Conservation (phyloP, 2,329 filamentous ascomycete genomes). For the Furcasterigmium sp. region DNA sequence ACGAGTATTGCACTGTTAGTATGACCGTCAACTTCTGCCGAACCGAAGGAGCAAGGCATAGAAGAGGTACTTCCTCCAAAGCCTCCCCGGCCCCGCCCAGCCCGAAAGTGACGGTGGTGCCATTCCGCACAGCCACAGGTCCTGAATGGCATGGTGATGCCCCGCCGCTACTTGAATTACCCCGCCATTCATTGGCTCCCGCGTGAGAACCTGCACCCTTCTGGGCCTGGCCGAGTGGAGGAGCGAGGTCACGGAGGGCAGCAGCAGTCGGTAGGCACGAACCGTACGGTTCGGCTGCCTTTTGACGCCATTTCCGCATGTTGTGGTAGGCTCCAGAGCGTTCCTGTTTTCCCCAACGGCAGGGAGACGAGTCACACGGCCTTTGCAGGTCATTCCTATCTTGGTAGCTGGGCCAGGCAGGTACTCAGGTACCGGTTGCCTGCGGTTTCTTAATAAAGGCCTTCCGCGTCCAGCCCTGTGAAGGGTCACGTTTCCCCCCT, state of each 20-base stretch:
- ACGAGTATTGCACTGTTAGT: no score
- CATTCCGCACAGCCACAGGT: conserved; percentile 15
- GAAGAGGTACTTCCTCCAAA: background rate
- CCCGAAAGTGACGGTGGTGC: conserved; percentile 8
- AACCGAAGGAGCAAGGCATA: background rate
- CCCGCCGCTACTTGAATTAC: conserved; percentile 8
- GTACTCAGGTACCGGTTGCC: no score
- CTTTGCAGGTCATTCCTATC: background rate
- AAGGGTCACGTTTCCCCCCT: no score
- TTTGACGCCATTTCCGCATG: conserved; percentile 4
- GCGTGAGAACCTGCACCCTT: background rate
- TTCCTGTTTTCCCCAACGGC: no score
- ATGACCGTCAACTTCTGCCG: no score
- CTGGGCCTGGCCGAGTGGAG: no score
- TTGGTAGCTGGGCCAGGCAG: background rate
- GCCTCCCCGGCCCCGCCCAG: background rate
- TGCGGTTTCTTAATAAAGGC: background rate
- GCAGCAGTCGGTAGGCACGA: background rate
- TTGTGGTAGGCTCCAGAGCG: background rate
- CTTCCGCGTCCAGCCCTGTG: no score
- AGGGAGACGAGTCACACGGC: background rate
- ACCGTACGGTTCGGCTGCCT: conserved; percentile 3
- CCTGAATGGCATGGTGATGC: conserved; percentile 10
- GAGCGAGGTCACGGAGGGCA: no score
- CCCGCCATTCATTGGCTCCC: conserved; percentile 5